These are phyloP conservation scores for Nannochloropsis oceanica DNA, from an alignment of 108 stramenopile genomes.

Conservation along the genomic window DNA sequence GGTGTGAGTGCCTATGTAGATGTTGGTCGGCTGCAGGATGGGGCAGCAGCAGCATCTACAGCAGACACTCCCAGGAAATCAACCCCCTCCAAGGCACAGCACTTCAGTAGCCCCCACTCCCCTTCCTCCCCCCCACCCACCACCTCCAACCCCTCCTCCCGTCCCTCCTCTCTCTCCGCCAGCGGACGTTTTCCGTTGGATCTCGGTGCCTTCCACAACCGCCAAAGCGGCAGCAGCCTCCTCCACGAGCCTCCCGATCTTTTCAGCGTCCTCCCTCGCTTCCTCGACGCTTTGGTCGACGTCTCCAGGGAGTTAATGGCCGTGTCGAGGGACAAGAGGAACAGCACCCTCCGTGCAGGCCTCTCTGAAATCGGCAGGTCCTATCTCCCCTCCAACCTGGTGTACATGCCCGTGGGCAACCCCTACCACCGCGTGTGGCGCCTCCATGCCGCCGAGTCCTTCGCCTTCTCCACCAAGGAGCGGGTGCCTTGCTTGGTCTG, in stretches of 20 bases:
- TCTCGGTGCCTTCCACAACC: neutral
- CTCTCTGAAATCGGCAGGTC: conserved; percentile 49
- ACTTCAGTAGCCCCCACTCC: neutral
- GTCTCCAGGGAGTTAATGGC: conserved; percentile 56
- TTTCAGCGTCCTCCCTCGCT: conserved; percentile 30
- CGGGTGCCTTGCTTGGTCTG: conserved; percentile 79
- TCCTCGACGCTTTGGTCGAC: conserved; percentile 55
- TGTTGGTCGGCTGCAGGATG: neutral
- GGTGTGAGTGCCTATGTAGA: no score
- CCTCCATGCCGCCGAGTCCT: conserved; percentile 56
- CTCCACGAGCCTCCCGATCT: no score
- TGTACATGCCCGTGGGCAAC: conserved; percentile 63
- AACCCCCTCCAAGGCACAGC: neutral
- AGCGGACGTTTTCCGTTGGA: neutral
- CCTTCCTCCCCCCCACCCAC: neutral
- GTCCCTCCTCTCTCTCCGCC: neutral
- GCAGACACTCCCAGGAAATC: no score
- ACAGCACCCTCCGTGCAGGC: conserved; percentile 40
- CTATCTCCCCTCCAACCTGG: conserved; percentile 54
- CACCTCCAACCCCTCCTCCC: neutral
- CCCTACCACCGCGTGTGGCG: conserved; percentile 65
- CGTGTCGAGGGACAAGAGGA: conserved; percentile 43
- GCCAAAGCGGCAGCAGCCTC: no score
- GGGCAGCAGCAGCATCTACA: neutral
- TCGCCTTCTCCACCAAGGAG: conserved; percentile 74